Percentiles rank a stretch among this genome's conserved stretches.
phyloP scores from a whole-genome alignment of 768 basidiomycete species.

The Pholiota conissans region DNA sequence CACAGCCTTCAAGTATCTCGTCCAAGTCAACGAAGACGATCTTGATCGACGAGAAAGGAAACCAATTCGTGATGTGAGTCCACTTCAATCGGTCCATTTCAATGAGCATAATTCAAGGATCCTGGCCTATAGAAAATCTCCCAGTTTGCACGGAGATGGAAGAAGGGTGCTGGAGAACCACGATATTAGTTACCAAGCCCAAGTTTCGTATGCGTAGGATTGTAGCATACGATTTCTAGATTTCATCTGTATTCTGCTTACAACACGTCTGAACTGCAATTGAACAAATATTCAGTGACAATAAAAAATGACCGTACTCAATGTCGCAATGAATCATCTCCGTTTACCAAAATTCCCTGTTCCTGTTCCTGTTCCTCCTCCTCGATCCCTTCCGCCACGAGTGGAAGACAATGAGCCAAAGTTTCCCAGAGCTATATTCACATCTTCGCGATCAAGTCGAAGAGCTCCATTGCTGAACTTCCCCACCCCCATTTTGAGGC shows the following conservation, averaged over 20 bases:
- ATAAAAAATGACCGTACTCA: not conserved
- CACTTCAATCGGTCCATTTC: not conserved
- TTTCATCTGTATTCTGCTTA: not conserved
- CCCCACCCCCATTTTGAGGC: slow-evolving; percentile 78
- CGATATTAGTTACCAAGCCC: slow-evolving; percentile 15
- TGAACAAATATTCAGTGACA: not conserved
- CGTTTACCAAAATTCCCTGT: slow-evolving; percentile 12
- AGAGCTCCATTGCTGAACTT: slow-evolving; percentile 71
- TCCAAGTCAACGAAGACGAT: slow-evolving; percentile 29
- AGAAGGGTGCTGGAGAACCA: slow-evolving; percentile 7
- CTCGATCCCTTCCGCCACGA: slow-evolving; percentile 13
- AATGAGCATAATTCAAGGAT: not conserved
- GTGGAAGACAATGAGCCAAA: slow-evolving; percentile 21
- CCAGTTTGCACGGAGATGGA: slow-evolving; percentile 10
- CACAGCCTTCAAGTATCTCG: slow-evolving; percentile 24
- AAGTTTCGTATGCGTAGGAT: slow-evolving; percentile 10
- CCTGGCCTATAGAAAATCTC: slow-evolving; percentile 12
- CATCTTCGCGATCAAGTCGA: slow-evolving; percentile 62
- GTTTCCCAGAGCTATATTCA: slow-evolving; percentile 34
- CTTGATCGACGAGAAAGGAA: slow-evolving; percentile 32
- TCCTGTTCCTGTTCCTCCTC: slow-evolving; percentile 1
- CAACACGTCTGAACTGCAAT: not conserved
- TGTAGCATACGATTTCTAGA: not conserved
- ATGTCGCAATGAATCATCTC: slow-evolving; percentile 9
- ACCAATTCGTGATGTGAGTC: slow-evolving; percentile 34